These are phyloP conservation scores for Stentor roeselii DNA, from an alignment of 73 alveolate genomes.

Conservation along the genomic window DNA sequence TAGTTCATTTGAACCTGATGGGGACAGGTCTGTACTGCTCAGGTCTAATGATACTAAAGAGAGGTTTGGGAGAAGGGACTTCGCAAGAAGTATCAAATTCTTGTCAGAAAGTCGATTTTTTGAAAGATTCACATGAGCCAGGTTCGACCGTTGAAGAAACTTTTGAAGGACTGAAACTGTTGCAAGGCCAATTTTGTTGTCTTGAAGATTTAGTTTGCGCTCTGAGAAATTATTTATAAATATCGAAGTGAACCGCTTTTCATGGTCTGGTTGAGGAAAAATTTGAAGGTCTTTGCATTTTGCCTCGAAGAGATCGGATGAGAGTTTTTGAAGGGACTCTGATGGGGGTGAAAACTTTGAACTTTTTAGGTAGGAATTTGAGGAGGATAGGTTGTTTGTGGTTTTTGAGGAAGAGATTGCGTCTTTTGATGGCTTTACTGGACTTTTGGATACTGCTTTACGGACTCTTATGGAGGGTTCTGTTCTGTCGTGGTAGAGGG, in stretches of 20 bases:
- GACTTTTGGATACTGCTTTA: neutral
- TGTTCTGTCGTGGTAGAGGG: neutral
- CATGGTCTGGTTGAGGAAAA: neutral
- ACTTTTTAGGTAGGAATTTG: neutral
- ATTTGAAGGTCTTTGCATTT: neutral
- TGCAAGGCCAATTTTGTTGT: neutral
- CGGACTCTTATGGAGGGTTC: neutral
- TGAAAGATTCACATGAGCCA: neutral
- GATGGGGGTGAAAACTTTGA: neutral
- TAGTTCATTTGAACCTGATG: neutral
- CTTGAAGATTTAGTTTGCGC: neutral
- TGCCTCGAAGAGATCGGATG: neutral
- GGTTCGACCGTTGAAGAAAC: neutral
- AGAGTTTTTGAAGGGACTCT: neutral
- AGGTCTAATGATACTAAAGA: neutral
- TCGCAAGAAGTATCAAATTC: neutral
- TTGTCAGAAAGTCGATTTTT: neutral
- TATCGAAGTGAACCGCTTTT: neutral
- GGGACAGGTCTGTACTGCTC: neutral
- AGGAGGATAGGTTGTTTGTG: neutral
- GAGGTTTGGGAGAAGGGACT: neutral
- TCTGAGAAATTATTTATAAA: neutral
- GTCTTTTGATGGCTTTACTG: neutral
- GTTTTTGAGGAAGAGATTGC: neutral
- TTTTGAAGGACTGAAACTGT: neutral